phyloP scores from a whole-genome alignment of 2,329 filamentous ascomycete genomes.

The Cercospora beticola region DNA sequence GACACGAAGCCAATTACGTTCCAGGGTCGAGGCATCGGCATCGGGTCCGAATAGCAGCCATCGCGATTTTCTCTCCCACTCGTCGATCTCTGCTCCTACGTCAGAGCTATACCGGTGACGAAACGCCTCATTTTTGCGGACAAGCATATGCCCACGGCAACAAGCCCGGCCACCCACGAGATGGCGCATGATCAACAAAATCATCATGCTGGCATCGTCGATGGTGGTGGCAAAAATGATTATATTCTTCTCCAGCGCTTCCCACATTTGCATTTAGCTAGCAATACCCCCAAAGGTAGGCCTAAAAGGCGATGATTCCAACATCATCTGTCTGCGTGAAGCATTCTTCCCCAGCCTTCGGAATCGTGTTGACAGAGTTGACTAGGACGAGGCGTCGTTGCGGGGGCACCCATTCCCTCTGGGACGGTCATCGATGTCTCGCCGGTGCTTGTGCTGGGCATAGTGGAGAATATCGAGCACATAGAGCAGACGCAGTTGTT shows the following conservation, averaged over 20 bases:
- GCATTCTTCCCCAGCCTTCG: background rate
- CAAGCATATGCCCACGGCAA: conserved; percentile 5
- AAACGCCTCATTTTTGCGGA: background rate
- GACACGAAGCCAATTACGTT: background rate
- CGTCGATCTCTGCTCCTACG: conserved; percentile 6
- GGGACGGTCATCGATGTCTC: conserved; percentile 53
- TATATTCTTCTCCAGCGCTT: conserved; percentile 41
- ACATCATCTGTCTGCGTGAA: background rate
- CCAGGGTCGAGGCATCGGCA: background rate
- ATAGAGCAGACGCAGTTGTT: conserved; percentile 53
- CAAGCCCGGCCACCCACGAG: background rate
- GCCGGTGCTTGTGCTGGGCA: conserved; percentile 52
- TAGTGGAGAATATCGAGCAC: conserved; percentile 50
- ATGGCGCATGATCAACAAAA: conserved; percentile 6
- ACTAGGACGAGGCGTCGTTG: conserved; percentile 57
- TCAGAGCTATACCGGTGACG: conserved; percentile 6
- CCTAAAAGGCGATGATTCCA: background rate
- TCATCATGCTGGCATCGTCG: background rate
- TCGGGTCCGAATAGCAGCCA: background rate
- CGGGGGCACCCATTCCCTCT: conserved; percentile 47
- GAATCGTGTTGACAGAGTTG: background rate
- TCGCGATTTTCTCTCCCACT: background rate
- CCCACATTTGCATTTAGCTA: conserved; percentile 45
- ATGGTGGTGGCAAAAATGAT: conserved; percentile 1
- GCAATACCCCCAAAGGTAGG: conserved; percentile 54